Evolutionary conservation across 306 rosid species (phyloP), one percentile per base, ranked within the genome.

Genomic region (Spatholobus suberectus): DNA sequence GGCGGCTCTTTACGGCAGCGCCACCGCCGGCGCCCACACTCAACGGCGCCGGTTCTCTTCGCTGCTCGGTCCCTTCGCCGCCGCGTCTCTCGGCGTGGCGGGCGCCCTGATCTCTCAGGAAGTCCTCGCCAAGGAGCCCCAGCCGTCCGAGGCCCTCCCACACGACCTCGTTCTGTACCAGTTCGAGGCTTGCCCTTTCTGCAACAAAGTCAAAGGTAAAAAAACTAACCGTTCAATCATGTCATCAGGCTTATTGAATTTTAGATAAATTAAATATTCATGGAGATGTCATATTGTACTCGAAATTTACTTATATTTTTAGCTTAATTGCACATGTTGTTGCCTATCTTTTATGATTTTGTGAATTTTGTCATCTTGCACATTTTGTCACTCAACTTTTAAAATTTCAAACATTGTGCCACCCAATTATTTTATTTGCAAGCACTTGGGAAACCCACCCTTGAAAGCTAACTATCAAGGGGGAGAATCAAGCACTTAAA

Each of bases 161-260:
- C 59, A 83, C 73, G 96, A 92, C 4, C 97, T 92, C 4, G 91
- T 94, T 73, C 98, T 94, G 49, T 94, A 94, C 80, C 98, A 92
- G 86, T 94, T 90, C 58, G 97, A 94, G 88, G 97, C 97, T 41
- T 94, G 98, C 84, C 98, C 98, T 69, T 94, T 94, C 87, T 94
- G 98, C 83, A 92, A 94, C 61, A 94, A 94, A 90, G 98, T 94
- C 59, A 94, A 90, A 91, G 97, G 98, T 91, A 8, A 41, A 55
- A 29, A n/a, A 11, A 18, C 21, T 29, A 62, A 24, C 38, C 6
- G 35, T 11, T 24, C 2, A 58, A 58, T 26, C 20, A 7, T 59
- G 0, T 61, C 35, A 12, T 58, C 35, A 11, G 14, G 10, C 11
- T 17, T 8, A 2, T n/a, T 1, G 35, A 18, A 4, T 27, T 40